Base-by-base conservation (phyloP, 2,329 filamentous ascomycete species). In the Colletotrichum liaoningense region DNA sequence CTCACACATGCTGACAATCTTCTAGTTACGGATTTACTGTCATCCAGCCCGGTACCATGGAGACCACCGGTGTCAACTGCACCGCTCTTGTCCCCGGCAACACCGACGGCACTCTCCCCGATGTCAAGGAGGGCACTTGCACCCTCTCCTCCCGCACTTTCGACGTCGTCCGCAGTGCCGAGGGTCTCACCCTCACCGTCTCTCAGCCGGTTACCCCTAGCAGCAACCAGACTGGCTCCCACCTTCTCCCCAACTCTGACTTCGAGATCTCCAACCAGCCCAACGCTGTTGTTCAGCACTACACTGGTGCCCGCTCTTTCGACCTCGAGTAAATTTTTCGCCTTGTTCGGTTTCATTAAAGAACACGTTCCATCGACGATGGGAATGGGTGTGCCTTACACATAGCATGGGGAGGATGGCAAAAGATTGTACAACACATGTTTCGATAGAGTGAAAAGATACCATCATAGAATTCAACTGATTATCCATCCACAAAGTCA, bases 131-230 rank as follows among this genome's bases (percentile, higher is more conserved):
- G 3, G 81, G 75, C 59, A 52, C 75, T 24, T 82, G 81, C 77
- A 49, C 66, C 4, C 24, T 77, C 4, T 81, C 81, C 6, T 78
- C 79, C 33, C 77, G 80, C 24, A 80, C 78, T 38, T 83, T 78
- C 70, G 73, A 74, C 67, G 54, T 83, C 49, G 52, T 60, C 69
- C 76, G 76, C 63, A 38, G 69, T 65, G 59, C 63, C 55, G 76
- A 73, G 19, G 80, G 80, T 46, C 73, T 82, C 35, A 69, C 72
- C 63, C 56, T 83, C 52, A 69, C 68, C 14, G 77, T 82, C 74
- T 74, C 75, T 11, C 77, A 80, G 77, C 80, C 73, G 2, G 63
- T 81, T 19, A 77, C 73, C 57, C 78, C 77, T 65, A 73, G 28
- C 35, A 77, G 75, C 77, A 66, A 76, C 76, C 75, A 77, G 54